These are phyloP conservation scores for Lodderomyces metapsilosis DNA, from an alignment of 1,139 yeast genomes.

Conservation along the genomic window DNA sequence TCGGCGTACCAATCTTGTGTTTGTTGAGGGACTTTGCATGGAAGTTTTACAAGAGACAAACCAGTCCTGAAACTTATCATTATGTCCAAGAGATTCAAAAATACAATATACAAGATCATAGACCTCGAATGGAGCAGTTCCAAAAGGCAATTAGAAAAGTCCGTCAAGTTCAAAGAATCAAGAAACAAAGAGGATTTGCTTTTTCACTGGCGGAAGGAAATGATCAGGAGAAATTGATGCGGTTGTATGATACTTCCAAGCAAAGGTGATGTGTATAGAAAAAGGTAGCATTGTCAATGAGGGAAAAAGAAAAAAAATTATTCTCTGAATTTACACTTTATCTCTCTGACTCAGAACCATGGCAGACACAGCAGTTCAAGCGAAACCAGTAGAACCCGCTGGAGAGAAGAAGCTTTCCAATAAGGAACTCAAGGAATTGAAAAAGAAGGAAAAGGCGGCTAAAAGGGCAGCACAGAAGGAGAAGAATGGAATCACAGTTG, in stretches of 20 bases:
- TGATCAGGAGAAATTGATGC: slow-evolving; percentile 85
- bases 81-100: slow-evolving; percentile 96
- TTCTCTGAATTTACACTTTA: too few species aligned
- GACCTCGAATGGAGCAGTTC: slow-evolving; percentile 95
- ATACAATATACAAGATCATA: slow-evolving; percentile 86
- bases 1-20: slow-evolving; percentile 76
- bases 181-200: slow-evolving; percentile 98
- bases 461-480: slow-evolving; percentile 72
- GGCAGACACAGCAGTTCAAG: slow-evolving; percentile 8
- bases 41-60: slow-evolving; percentile 92
- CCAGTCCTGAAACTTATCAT: slow-evolving; percentile 89
- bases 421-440: slow-evolving; percentile 82
- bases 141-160: slow-evolving; percentile 96
- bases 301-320: too few species aligned
- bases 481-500: slow-evolving; percentile 49
- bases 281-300: not conserved
- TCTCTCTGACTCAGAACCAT: too few species aligned
- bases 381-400: slow-evolving; percentile 8
- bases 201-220: slow-evolving; percentile 93
- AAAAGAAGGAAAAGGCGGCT: slow-evolving; percentile 87
- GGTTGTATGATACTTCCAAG: slow-evolving; percentile 92
- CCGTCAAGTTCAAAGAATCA: slow-evolving; percentile 96
- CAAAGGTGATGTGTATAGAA: slow-evolving; percentile 13
- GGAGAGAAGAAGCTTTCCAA: slow-evolving; percentile 49
- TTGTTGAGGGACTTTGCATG: slow-evolving; percentile 85